These are phyloP conservation scores for Tricholoma furcatifolium DNA, from an alignment of 768 basidiomycete genomes.

Conservation along the genomic window DNA sequence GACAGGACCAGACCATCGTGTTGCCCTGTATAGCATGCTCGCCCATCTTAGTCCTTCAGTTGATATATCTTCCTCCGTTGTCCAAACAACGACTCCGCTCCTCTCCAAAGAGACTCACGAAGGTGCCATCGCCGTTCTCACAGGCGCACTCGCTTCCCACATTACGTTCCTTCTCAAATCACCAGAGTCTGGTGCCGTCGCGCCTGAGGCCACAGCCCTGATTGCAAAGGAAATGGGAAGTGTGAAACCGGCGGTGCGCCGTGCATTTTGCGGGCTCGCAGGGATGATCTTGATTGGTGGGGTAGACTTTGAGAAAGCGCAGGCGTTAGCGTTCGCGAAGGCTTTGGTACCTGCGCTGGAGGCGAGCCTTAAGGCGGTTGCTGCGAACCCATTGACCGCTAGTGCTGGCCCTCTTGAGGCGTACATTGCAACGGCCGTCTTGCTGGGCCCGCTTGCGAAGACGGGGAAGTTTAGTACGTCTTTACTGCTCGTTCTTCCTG, in stretches of 20 bases:
- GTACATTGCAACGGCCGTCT: conserved; percentile 69
- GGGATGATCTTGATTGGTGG: conserved; percentile 57
- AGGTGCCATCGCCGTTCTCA: conserved; percentile 51
- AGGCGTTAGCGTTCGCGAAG: conserved; percentile 51
- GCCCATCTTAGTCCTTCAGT: conserved; percentile 46
- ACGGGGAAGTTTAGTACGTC: conserved; percentile 54
- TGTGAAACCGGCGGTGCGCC: conserved; percentile 57
- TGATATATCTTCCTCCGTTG: conserved; percentile 39
- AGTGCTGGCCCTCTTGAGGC: conserved; percentile 78
- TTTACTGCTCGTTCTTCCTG: not conserved
- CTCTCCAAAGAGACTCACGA: conserved; percentile 81
- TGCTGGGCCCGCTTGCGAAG: conserved; percentile 60
- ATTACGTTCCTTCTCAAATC: conserved; percentile 49
- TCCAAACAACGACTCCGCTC: conserved; percentile 41
- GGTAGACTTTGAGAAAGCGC: conserved; percentile 36
- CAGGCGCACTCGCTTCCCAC: conserved; percentile 56
- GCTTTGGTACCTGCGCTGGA: conserved; percentile 65
- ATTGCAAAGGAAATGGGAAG: conserved; percentile 74
- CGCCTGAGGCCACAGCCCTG: conserved; percentile 42
- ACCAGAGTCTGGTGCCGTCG: conserved; percentile 27
- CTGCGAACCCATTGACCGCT: conserved; percentile 56
- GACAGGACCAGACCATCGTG: conserved; percentile 81
- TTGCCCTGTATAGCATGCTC: conserved; percentile 80
- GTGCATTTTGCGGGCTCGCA: conserved; percentile 60
- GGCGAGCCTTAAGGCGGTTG: conserved; percentile 61